Base-by-base conservation (phyloP, 164 flowering plant species). In the Akebia trifoliata region DNA sequence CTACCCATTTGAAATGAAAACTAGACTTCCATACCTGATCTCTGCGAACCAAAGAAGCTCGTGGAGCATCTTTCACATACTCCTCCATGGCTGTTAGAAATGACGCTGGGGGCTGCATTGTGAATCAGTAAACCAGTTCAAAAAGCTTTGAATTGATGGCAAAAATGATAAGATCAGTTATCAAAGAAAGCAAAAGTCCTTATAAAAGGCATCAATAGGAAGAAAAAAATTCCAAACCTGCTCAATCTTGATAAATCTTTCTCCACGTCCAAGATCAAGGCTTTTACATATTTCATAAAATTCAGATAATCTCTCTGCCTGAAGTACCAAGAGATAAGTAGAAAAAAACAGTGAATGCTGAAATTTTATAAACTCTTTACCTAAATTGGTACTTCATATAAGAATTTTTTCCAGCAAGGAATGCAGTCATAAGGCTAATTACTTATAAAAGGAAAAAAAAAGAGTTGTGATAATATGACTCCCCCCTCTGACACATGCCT, bases 71-170 rank as follows among this genome's bases (percentile, higher is more conserved):
- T 69, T 72, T 82, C 10, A 94, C 91, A 69, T 87, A 94, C 72
- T 94, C 99, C 65, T 90, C 99, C 99, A 94, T 94, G 59, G 99
- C 82, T 74, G 85, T 92, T 62, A 87, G 48, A 71, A 94, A 94
- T 62, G 99, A 94, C 68, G 86, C 76, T 40, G 93, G 97, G 28
- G 99, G 90, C 99, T 94, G 77, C 73, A 84, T 43, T 44, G 56
- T 45, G 15, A 46, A 61, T 6, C 60, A 62, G 57, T 1, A 63
- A 56, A 36, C 26, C 22, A 1, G 17, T 37, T 42, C 21, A 24
- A 28, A 40, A 53, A 14, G 28, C 28, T 9, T n/a, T n/a, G n/a
- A n/a, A n/a, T n/a, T n/a, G n/a, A n/a, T n/a, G n/a, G n/a, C n/a
- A n/a, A n/a, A n/a, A n/a, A n/a, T n/a, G n/a, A n/a, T n/a, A n/a